Evolutionary conservation across 257 asterid genomes (phyloP).

Genomic region (Galeopsis tetrahit): DNA sequence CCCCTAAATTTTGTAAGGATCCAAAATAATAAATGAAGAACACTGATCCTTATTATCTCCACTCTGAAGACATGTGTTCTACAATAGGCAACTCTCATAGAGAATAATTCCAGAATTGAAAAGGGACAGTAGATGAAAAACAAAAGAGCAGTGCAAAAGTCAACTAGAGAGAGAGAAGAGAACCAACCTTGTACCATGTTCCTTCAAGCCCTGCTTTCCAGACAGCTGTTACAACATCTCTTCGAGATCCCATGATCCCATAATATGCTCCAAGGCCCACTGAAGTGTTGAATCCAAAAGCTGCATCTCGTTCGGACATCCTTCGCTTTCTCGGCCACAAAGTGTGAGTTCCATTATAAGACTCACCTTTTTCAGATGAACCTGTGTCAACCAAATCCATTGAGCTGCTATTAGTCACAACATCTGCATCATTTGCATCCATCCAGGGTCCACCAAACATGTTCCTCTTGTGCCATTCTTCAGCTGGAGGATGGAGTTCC

Average conservation of each 20-base stretch:
- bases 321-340: constrained; percentile 99
- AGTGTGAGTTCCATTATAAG: constrained; percentile 68
- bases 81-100: neutral
- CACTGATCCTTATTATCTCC: neutral
- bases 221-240: constrained; percentile 96
- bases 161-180: neutral
- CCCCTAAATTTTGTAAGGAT: neutral
- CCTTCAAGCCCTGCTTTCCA: constrained; percentile 99
- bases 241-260: constrained; percentile 98
- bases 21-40: neutral
- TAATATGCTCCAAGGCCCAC: constrained; percentile 97
- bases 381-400: constrained; percentile 54
- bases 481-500: constrained; percentile 99
- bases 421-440: constrained; percentile 75
- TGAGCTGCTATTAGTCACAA: constrained; percentile 54
- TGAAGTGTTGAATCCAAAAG: constrained; percentile 92
- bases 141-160: neutral
- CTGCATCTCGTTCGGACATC: constrained; percentile 98
- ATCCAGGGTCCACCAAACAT: constrained; percentile 99
- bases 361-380: constrained; percentile 58
- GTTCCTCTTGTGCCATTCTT: constrained; percentile 98
- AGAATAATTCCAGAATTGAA: constrained; percentile 5
- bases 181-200: constrained; percentile 91
- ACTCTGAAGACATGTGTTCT: neutral
- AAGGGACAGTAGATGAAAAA: constrained; percentile 10